Evolutionary conservation across 148 eudicot genomes (phyloP), one percentile per base, ranked within the genome.

Genomic region (Rhododendron griersonianum): DNA sequence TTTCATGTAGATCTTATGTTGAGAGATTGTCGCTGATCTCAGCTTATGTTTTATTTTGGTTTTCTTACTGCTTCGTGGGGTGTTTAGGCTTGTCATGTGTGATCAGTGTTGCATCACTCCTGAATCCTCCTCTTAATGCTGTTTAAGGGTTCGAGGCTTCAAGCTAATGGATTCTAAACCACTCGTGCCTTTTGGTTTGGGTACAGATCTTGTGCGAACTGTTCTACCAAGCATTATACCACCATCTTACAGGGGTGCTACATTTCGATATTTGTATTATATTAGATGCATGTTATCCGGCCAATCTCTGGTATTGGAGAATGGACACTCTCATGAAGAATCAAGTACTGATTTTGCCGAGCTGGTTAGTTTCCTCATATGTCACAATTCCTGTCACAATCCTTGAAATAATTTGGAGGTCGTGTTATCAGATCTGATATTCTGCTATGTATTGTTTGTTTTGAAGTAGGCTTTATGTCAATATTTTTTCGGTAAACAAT

Each of bases 191-290:
- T 89, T 53, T 92, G 45, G 21, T 86, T 69, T 69, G 75, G 75
- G 75, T 69, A 87, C 97, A 95, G 99, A 95, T 93, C 84, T 93
- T 74, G 94, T 97, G 91, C 92, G 94, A 73, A 93, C 94, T 35
- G 87, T 93, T 73, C 90, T 97, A 81, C 99, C 99, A 39, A 91
- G 87, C 88, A 81, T 85, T 88, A 89, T 97, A 85, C 98, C 99
- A 80, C 98, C 98, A 87, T 95, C 99, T 50, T 95, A 92, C 87
- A 90, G 91, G 91, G 98, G 99, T 83, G 91, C 98, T 44, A 92
- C 98, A 59, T 91, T 97, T 86, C 94, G 98, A 65, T 97, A 97
- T 90, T 74, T 94, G 35, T 95, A 97, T 92, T 94, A 92, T 86
- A 92, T 93, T 84, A 93, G 92, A 90, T 87, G 91, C 86, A 87